A percentile compares a stretch with the other conserved stretches of the same genome.
Evolutionary conservation across 768 basidiomycete species (phyloP).

Genomic region (Lyophyllum shimeji): DNA sequence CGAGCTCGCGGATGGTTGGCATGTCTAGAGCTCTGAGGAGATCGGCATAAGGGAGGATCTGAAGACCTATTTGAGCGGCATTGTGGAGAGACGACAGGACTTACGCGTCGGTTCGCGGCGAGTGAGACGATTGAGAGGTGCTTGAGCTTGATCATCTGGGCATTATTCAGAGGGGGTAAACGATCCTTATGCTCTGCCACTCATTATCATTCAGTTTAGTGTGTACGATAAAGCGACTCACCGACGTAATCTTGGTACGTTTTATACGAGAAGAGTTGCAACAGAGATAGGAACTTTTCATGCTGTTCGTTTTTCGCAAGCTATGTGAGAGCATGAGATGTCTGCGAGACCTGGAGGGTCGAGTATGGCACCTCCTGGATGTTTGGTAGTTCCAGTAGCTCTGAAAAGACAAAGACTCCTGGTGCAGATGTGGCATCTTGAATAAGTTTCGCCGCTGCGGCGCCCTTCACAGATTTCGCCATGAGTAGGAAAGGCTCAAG

Average conservation of each 20-base stretch:
- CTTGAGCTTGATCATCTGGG: slow-evolving; percentile 86
- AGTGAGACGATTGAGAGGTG: slow-evolving; percentile 90
- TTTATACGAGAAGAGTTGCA: slow-evolving; percentile 89
- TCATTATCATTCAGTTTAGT: not conserved
- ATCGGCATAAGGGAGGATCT: slow-evolving; percentile 82
- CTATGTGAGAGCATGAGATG: slow-evolving; percentile 36
- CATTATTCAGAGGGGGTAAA: slow-evolving; percentile 65
- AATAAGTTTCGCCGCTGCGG: slow-evolving; percentile 87
- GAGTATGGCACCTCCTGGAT: slow-evolving; percentile 71
- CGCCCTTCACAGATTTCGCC: slow-evolving; percentile 89
- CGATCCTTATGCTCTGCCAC: slow-evolving; percentile 59
- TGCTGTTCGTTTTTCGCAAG: slow-evolving; percentile 67
- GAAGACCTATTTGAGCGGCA: slow-evolving; percentile 3
- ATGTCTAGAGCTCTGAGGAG: slow-evolving; percentile 74
- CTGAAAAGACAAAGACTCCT: slow-evolving; percentile 91
- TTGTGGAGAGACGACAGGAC: slow-evolving; percentile 21
- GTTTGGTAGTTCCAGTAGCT: slow-evolving; percentile 79
- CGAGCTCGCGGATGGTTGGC: slow-evolving; percentile 81
- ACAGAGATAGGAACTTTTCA: slow-evolving; percentile 55
- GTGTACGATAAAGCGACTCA: slow-evolving; percentile 29
- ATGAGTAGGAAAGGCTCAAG: slow-evolving; percentile 91
- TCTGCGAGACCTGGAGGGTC: not conserved
- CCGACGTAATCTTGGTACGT: slow-evolving; percentile 84
- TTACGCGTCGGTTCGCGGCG: slow-evolving; percentile 73
- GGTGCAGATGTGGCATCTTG: slow-evolving; percentile 85